Conservation (phyloP, 2,329 filamentous ascomycete genomes). For the Scopulariopsis brevicaulis region DNA sequence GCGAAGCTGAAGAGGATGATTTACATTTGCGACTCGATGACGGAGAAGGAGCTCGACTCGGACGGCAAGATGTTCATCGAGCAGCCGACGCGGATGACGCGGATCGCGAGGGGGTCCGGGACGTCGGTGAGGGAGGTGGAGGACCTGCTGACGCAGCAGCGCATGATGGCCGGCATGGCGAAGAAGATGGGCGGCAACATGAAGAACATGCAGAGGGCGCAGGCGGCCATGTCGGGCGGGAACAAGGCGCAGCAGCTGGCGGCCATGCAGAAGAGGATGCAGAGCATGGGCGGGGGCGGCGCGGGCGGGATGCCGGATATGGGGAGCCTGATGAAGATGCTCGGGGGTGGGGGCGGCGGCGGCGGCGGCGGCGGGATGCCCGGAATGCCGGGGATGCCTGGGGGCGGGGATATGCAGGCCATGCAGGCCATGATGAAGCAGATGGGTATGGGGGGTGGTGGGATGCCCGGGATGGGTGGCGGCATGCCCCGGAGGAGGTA, state of each 20-base stretch:
- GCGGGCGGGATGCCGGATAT: constrained; percentile 69
- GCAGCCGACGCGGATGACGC: constrained; percentile 84
- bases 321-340: constrained; percentile 83
- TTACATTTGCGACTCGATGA: constrained; percentile 98
- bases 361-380: constrained; percentile 46
- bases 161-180: constrained; percentile 98
- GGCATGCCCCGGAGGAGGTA: neutral
- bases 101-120: constrained; percentile 80
- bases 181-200: constrained; percentile 98
- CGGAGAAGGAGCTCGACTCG: constrained; percentile 84
- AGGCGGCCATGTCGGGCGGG: constrained; percentile 79
- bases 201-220: constrained; percentile 93
- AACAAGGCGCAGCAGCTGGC: constrained; percentile 92
- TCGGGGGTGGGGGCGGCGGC: constrained; percentile 55
- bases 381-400: constrained; percentile 43
- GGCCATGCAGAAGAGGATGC: constrained; percentile 92
- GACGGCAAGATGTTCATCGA: constrained; percentile 92
- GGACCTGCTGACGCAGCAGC: constrained; percentile 92
- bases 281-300: constrained; percentile 75
- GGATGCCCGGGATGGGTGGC: constrained; percentile 19
- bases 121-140: constrained; percentile 89
- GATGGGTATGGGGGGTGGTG: constrained; percentile 48
- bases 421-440: constrained; percentile 74
- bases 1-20: constrained; percentile 95
- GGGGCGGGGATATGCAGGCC: constrained; percentile 57